Base-by-base conservation (phyloP, 2,329 filamentous ascomycete genomes). In the Tolypocladium paradoxum region DNA sequence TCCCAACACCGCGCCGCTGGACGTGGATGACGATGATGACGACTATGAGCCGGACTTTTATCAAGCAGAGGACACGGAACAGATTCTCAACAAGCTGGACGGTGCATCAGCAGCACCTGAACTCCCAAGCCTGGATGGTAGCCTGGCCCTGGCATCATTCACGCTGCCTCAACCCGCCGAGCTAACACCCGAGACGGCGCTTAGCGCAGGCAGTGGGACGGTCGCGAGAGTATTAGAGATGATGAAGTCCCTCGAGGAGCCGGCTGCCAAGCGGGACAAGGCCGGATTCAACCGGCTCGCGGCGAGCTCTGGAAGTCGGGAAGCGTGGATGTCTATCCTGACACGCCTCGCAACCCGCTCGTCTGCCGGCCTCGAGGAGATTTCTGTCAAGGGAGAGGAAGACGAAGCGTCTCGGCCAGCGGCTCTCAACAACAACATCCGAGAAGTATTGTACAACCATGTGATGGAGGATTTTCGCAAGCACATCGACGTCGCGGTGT, bases 31-130 rank as follows among this genome's bases (percentile, higher is more conserved):
- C 43, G 91, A 96, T 22, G 90, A 95, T 46, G 72, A 75, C 54
- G 89, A 96, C 61, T 96, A 96, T 64, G 92, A 96, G 62, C 91
- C 92, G 0, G 88, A 95, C 63, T 90, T 90, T 60, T 83, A 85
- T 55, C 79, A 86, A 9, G 82, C 83, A 36, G 89, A 95, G 66
- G 84, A 89, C 58, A 82, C 82, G 1, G 87, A 90, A 62, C 87
- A 92, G 63, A 84, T 89, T 34, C 70, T 86, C 49, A 88, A 92
- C 68, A 88, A 88, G 64, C 76, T 90, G 16, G 88, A 92, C 64
- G 81, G 81, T 56, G 76, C 84, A 6, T 78, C 84, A n/a, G 73
- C 82, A 4, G 77, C 79, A 1, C 58, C 63, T 7, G 60, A 65
- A 22, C 53, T 59, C 11, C 52, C 65, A 4, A 61, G 56, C 9